Base-by-base conservation (phyloP, 1,284 basidiomycete species). In the Tilletiaria anomala region DNA sequence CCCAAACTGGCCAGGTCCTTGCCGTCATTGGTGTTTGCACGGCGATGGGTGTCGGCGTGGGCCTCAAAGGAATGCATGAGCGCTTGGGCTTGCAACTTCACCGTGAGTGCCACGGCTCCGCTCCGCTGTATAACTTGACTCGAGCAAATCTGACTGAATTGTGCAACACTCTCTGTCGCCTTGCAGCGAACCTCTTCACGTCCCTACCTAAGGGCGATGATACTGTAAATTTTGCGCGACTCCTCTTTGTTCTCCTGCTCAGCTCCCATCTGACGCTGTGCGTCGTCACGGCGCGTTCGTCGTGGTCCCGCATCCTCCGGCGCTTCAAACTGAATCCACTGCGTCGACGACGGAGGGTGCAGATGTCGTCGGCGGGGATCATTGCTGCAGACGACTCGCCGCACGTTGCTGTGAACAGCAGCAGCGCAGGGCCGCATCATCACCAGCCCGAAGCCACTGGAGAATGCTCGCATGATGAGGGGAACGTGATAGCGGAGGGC, bases 231-330 rank as follows among this genome's bases (percentile, higher is more conserved):
- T 37, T 41, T 6, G 54, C 56, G 2, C 44, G 61, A 3, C 34
- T 54, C 8, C 43, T 61, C 21, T 61, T 61, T 15, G 48, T 52
- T 0, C 36, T 56, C 1, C 51, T 63, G 26, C 51, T 65, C 2
- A 53, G 50, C 0, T 50, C 61, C 1, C 61, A 65, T 35, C 32
- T 61, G 6, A 48, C 56, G 21, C 54, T 65, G 5, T 63, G 60
- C 31, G 35, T 65, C 15, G 56, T 51, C 6, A 56, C 60, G 2
- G 58, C 58, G 4, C 54, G 61, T 17, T 58, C 60, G 0, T 55
- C 52, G 11, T 65, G 61, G 60, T 55, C 54, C 10, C 48, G 61
- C 6, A 19, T 63, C 20, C 40, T 61, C 18, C 49, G 53, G 3
- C 34, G 58, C 26, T 39, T 63, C 19, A 51, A 57, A 26, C 15